phyloP scores from a whole-genome alignment of 768 basidiomycete genomes.

The Psilocybe cyanescens region DNA sequence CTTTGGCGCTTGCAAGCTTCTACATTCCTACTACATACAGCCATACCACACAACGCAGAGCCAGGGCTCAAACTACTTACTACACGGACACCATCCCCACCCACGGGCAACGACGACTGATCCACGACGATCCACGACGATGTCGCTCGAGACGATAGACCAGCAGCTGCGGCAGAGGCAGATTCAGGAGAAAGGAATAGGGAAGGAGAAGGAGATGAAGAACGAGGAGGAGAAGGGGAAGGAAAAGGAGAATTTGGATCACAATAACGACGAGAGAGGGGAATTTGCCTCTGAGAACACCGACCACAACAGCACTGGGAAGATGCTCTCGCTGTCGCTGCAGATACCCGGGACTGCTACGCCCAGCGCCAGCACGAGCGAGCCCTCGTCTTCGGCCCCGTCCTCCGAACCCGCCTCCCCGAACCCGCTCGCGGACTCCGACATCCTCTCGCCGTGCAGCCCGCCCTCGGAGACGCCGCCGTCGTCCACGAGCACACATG shows the following conservation, averaged over 20 bases:
- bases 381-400: constrained; percentile 18
- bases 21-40: not conserved
- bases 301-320: not conserved
- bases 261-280: not conserved
- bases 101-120: no score
- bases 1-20: no score
- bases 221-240: not conserved
- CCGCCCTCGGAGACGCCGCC: constrained; percentile 13
- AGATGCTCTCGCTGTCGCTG: constrained; percentile 3
- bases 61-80: not conserved
- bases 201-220: not conserved
- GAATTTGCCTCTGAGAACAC: no score
- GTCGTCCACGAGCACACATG: constrained; percentile 15
- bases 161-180: not conserved
- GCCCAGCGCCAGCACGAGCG: constrained; percentile 1
- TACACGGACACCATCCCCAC: not conserved
- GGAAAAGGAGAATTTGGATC: not conserved
- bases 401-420: constrained; percentile 23
- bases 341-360: constrained; percentile 7
- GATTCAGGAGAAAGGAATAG: not conserved
- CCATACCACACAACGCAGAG: not conserved
- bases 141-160: not conserved
- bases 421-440: constrained; percentile 15
- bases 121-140: not conserved
- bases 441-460: constrained; percentile 11